Conservation (phyloP, 208 protist species). For the Leishmania mexicana region DNA sequence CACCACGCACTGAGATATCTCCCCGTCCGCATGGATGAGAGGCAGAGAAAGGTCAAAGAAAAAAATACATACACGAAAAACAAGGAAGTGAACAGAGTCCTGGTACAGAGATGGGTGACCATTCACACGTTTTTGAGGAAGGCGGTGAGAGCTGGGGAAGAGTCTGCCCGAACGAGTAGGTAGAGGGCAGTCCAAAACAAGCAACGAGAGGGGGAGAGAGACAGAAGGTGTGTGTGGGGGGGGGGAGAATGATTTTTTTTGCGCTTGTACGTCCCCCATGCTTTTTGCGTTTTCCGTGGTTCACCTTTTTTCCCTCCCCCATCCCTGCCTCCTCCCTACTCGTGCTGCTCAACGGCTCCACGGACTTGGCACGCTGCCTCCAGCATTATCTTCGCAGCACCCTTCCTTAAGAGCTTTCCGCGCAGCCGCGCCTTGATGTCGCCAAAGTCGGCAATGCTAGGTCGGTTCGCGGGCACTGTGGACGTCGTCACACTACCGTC, state of each 20-base stretch:
- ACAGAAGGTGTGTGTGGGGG: neutral
- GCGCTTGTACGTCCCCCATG: neutral
- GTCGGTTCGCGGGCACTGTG: constrained; percentile 5
- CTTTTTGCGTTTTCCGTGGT: neutral
- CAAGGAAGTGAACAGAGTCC: neutral
- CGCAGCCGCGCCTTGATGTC: constrained; percentile 25
- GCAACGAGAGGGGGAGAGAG: neutral
- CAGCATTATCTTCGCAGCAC: constrained; percentile 14
- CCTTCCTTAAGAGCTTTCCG: constrained; percentile 21
- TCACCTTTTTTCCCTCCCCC: neutral
- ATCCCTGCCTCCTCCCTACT: neutral
- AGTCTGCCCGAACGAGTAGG: neutral
- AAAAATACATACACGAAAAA: neutral
- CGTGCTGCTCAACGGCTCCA: neutral
- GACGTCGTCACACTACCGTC: neutral
- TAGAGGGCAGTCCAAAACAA: neutral
- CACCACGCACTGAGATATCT: neutral
- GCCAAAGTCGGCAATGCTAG: constrained; percentile 36
- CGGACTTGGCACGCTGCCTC: constrained; percentile 12
- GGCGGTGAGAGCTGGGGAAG: neutral
- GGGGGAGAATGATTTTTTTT: neutral
- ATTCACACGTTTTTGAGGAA: neutral
- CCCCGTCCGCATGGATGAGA: neutral
- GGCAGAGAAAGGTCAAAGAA: neutral
- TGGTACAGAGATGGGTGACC: too few species aligned